Percentiles rank a stretch among this genome's conserved stretches.
phyloP scores from a whole-genome alignment of 495 filamentous ascomycete genomes.

The Pyrenopolyporus hunteri region DNA sequence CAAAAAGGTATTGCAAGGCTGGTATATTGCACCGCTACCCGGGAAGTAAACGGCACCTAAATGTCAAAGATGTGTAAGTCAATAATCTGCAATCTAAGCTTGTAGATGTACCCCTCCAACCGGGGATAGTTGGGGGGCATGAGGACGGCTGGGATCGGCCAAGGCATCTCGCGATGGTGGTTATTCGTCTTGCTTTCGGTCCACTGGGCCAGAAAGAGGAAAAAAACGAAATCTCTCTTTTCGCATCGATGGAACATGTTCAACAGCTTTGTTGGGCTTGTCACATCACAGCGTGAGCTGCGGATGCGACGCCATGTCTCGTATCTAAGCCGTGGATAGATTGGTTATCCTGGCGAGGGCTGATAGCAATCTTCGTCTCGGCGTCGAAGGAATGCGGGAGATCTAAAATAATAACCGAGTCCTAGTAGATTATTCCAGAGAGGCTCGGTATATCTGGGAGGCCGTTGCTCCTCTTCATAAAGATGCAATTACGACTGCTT shows the following conservation, averaged over 20 bases:
- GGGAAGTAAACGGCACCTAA: constrained; percentile 40
- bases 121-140: background rate
- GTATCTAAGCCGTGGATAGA: constrained; percentile 6
- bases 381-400: constrained; percentile 8
- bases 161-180: constrained; percentile 33
- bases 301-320: constrained; percentile 15
- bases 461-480: constrained; percentile 43
- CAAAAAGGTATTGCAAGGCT: constrained; percentile 36
- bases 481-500: constrained; percentile 64
- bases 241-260: constrained; percentile 21
- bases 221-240: background rate
- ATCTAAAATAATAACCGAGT: constrained; percentile 11
- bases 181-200: constrained; percentile 17
- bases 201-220: constrained; percentile 32
- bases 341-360: constrained; percentile 10
- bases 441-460: background rate
- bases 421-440: constrained; percentile 5
- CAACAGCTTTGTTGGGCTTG: constrained; percentile 38
- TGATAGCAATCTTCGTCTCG: constrained; percentile 9
- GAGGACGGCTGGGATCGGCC: constrained; percentile 15
- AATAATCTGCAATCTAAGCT: constrained; percentile 20
- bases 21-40: constrained; percentile 25
- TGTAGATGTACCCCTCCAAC: constrained; percentile 5
- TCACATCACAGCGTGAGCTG: constrained; percentile 17
- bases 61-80: constrained; percentile 28